Percentiles rank a stretch among this genome's conserved stretches.
These are phyloP conservation scores for Lecanosticta acicola DNA, from an alignment of 2,329 filamentous ascomycete species.

Conservation along the genomic window DNA sequence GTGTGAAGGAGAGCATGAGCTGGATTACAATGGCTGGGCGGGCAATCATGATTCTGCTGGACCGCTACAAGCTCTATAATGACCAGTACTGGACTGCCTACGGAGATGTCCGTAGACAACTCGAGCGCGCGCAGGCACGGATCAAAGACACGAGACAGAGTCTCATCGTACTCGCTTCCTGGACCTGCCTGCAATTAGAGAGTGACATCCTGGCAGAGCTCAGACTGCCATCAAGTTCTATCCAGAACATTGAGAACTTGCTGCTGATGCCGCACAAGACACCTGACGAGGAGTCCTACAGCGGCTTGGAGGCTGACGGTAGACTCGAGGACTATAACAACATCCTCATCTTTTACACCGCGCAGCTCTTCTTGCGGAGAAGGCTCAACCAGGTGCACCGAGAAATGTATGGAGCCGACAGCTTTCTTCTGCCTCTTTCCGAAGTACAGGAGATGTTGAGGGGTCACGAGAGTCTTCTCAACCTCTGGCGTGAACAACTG, in stretches of 20 bases:
- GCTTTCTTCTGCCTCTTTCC: slow-evolving; percentile 16
- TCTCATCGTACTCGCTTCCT: slow-evolving; percentile 63
- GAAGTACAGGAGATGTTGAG: slow-evolving; percentile 27
- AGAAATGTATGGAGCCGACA: slow-evolving; percentile 45
- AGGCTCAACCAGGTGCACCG: slow-evolving; percentile 53
- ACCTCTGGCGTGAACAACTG: slow-evolving; percentile 50
- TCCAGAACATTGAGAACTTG: slow-evolving; percentile 52
- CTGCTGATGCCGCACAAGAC: slow-evolving; percentile 64
- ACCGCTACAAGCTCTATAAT: slow-evolving; percentile 54
- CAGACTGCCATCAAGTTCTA: slow-evolving; percentile 54
- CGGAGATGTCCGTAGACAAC: slow-evolving; percentile 33
- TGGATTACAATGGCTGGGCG: slow-evolving; percentile 60
- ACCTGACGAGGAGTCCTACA: slow-evolving; percentile 26
- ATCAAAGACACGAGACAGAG: slow-evolving; percentile 35
- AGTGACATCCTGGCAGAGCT: slow-evolving; percentile 92
- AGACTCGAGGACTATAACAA: slow-evolving; percentile 27
- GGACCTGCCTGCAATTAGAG: slow-evolving; percentile 90
- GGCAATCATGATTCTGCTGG: slow-evolving; percentile 64
- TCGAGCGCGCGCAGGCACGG: slow-evolving; percentile 22
- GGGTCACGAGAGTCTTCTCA: slow-evolving; percentile 36
- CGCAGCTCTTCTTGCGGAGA: slow-evolving; percentile 57
- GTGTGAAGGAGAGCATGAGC: slow-evolving; percentile 78
- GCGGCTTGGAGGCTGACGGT: slow-evolving; percentile 18
- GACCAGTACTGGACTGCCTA: slow-evolving; percentile 29
- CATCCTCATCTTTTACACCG: slow-evolving; percentile 54